These are phyloP conservation scores for Blastocrithidia nonstop DNA, from an alignment of 208 protist genomes.

Conservation along the genomic window DNA sequence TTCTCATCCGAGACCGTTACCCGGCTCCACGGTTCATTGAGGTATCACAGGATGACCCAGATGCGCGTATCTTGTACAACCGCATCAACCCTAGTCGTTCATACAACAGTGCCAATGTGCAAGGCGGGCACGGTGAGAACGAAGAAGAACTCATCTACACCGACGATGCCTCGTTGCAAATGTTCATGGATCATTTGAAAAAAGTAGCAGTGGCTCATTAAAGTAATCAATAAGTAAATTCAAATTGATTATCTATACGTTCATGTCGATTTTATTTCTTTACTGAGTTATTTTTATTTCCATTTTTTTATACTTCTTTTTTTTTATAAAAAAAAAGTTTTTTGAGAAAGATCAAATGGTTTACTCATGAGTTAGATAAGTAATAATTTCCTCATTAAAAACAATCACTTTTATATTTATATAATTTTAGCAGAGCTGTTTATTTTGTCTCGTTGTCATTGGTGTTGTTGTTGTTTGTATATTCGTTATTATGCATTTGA, in stretches of 20 bases:
- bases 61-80: conserved; percentile 95
- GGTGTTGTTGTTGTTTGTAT: no score
- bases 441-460: no score
- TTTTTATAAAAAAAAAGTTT: no score
- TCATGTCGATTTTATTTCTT: not conserved
- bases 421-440: no score
- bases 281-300: conserved; percentile 2
- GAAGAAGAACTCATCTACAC: conserved; percentile 91
- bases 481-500: no score
- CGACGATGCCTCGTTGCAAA: conserved; percentile 94
- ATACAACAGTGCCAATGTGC: conserved; percentile 59
- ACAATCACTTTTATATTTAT: no score
- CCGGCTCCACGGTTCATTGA: conserved; percentile 93
- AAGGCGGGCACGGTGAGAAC: conserved; percentile 28
- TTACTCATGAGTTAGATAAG: no score
- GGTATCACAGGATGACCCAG: conserved; percentile 90
- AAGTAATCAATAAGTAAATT: not conserved
- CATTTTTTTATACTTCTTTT: not conserved
- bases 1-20: conserved; percentile 84
- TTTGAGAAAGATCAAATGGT: no score
- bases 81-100: conserved; percentile 95
- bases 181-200: conserved; percentile 96
- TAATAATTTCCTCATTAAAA: no score
- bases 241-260: no score
- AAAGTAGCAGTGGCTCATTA: conserved; percentile 88